Percentiles rank a stretch among this genome's conserved stretches.
These are phyloP conservation scores for Cicer arietinum DNA, from an alignment of 306 rosid genomes.

Conservation along the genomic window DNA sequence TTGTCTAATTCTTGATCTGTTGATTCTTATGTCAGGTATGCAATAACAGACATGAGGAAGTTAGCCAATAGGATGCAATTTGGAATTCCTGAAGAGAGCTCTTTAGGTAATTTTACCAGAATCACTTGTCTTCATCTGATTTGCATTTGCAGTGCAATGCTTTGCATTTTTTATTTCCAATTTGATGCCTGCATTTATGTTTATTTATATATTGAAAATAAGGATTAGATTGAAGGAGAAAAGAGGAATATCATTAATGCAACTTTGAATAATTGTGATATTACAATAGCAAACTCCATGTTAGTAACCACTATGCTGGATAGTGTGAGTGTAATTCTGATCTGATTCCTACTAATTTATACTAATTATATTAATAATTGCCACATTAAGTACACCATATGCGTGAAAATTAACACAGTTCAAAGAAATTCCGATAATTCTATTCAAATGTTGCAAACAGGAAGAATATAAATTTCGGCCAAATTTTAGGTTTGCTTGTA, in stretches of 20 bases:
- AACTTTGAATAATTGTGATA: constrained; percentile 27
- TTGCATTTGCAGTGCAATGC: constrained; percentile 5
- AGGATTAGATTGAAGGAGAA: constrained; percentile 11
- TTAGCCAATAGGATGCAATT: constrained; percentile 92
- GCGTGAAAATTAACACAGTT: background rate
- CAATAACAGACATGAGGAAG: constrained; percentile 87
- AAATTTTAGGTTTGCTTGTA: background rate
- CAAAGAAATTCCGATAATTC: constrained; percentile 2
- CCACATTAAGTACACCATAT: background rate
- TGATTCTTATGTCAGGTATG: constrained; percentile 61
- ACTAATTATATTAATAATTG: constrained; percentile 4
- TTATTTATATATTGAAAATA: constrained; percentile 16
- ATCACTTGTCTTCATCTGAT: constrained; percentile 7
- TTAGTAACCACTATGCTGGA: background rate
- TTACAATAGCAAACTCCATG: background rate
- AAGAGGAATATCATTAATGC: constrained; percentile 12
- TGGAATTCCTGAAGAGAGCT: constrained; percentile 94
- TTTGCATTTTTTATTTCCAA: background rate
- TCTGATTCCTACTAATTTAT: constrained; percentile 1
- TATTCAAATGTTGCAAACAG: background rate
- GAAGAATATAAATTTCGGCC: constrained; percentile 14
- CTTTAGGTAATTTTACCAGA: constrained; percentile 65
- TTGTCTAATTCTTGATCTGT: constrained; percentile 12
- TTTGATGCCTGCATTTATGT: background rate
- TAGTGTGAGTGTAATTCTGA: background rate